These are phyloP conservation scores for Cryphonectria naterciae DNA, from an alignment of 2,329 filamentous ascomycete genomes.

Conservation along the genomic window DNA sequence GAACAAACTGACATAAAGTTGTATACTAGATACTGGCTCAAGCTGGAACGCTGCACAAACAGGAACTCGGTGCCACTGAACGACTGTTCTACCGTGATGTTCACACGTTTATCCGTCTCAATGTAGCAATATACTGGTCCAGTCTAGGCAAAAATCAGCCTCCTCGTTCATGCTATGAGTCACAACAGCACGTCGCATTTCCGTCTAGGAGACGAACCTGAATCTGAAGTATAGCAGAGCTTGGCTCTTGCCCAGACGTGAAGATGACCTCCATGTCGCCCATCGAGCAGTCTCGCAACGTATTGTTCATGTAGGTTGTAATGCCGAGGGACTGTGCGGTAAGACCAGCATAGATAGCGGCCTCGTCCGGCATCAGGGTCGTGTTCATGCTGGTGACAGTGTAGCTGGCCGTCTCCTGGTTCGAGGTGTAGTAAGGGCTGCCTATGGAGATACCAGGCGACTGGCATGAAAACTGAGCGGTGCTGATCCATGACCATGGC, in stretches of 20 bases:
- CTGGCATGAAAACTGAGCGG: constrained; percentile 23
- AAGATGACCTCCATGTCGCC: constrained; percentile 18
- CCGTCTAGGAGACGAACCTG: constrained; percentile 2
- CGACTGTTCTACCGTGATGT: constrained; percentile 23
- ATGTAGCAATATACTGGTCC: constrained; percentile 22
- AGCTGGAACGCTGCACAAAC: constrained; percentile 20
- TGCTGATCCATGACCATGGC: constrained; percentile 29
- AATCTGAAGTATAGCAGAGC: constrained; percentile 17
- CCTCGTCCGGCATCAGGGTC: constrained; percentile 2
- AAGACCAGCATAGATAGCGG: constrained; percentile 13
- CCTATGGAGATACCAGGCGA: constrained; percentile 23
- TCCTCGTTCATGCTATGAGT: neutral
- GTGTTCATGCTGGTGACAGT: constrained; percentile 24
- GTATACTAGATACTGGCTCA: constrained; percentile 24
- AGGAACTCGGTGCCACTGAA: constrained; percentile 26
- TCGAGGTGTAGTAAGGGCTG: constrained; percentile 23
- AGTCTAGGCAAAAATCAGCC: constrained; percentile 8
- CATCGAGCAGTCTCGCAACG: constrained; percentile 18
- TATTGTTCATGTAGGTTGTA: constrained; percentile 25
- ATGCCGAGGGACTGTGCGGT: constrained; percentile 18
- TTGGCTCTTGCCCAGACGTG: constrained; percentile 19
- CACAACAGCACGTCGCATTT: no score
- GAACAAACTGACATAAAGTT: constrained; percentile 20
- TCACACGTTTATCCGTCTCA: constrained; percentile 9
- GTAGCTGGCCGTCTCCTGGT: constrained; percentile 23